Evolutionary conservation across 1,139 yeast genomes (phyloP), one percentile per base, ranked within the genome.

Genomic region (Schizosaccharomyces versatilis): DNA sequence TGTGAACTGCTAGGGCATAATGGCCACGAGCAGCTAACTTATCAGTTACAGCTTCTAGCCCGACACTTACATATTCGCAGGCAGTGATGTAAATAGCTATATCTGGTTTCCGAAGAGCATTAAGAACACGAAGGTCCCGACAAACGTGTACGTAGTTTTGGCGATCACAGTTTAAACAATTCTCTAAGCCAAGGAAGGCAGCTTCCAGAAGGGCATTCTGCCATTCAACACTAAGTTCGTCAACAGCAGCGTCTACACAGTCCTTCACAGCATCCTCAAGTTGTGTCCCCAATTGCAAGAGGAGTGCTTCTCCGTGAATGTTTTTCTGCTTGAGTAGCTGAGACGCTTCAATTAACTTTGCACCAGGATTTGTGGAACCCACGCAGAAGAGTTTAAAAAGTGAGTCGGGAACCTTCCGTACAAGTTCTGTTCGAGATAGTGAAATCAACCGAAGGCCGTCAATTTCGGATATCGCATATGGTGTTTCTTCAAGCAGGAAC

Each of bases 181-280:
- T 78, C 0, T 84, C 73, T 64, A 88, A 90, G 0, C 96, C 98
- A 68, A 88, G 84, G 0, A 85, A 73, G 0, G 90, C 95, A 0
- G 95, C 94, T 58, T 78, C 74, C 40, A 90, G 68, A 3, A 90
- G 70, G 56, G 76, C 77, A 64, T 86, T 86, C 62, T 90, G 98
- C 81, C 90, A 77, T 54, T 72, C 70, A 0, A 82, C 75, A 58
- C 80, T 83, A 62, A 84, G 78, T 62, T 88, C 97, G 54, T 80
- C 80, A 7, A 79, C 68, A 0, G 95, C 83, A 0, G 93, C 94
- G 2, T 74, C 69, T 9, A 88, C 73, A 64, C 95, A 84, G 36
- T 75, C 76, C 41, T 74, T 73, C 1, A 88, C 80, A 0, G 96
- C 95, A 8, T 68, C 69, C 0, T 69, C 67, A 32, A 90, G 68